These are phyloP conservation scores for Blastomyces parvus DNA, from an alignment of 2,329 filamentous ascomycete species.

Conservation along the genomic window DNA sequence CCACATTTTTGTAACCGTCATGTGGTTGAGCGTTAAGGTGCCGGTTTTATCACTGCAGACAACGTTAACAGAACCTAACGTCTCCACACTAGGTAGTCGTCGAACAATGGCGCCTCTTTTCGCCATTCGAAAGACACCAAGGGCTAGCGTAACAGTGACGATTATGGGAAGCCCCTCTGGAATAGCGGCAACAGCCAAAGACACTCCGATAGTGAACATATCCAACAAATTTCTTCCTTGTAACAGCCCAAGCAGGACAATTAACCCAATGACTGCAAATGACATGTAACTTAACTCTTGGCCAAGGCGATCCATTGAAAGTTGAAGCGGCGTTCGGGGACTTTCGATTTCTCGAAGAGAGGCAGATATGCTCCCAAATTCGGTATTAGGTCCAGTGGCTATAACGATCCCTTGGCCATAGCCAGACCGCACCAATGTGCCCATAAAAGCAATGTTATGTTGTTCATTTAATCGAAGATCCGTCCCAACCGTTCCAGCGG, in stretches of 20 bases:
- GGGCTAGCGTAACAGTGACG: slow-evolving; percentile 88
- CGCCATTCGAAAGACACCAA: slow-evolving; percentile 95
- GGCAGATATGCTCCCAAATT: slow-evolving; percentile 92
- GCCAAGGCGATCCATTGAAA: slow-evolving; percentile 95
- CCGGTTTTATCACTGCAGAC: slow-evolving; percentile 98
- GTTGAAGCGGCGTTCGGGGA: slow-evolving; percentile 81
- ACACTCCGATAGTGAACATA: slow-evolving; percentile 96
- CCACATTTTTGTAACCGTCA: slow-evolving; percentile 97
- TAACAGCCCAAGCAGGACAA: slow-evolving; percentile 80
- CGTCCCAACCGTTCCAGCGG: slow-evolving; percentile 50
- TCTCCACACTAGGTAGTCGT: slow-evolving; percentile 92
- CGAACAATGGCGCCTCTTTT: slow-evolving; percentile 90
- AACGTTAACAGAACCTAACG: slow-evolving; percentile 96
- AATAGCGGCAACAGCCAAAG: slow-evolving; percentile 89
- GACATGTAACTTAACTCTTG: slow-evolving; percentile 96
- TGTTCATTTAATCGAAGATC: slow-evolving; percentile 62
- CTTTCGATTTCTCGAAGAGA: slow-evolving; percentile 93
- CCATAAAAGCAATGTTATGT: slow-evolving; percentile 96
- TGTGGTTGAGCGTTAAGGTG: slow-evolving; percentile 93
- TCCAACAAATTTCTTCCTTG: slow-evolving; percentile 85
- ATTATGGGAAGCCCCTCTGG: slow-evolving; percentile 96
- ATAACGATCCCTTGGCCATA: slow-evolving; percentile 97
- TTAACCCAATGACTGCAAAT: slow-evolving; percentile 86
- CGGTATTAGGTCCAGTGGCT: slow-evolving; percentile 83
- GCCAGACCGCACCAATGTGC: slow-evolving; percentile 86